Percentiles rank a stretch among this genome's conserved stretches.
Conservation (phyloP, 140 eudicot species). For the Stevia rebaudiana region DNA sequence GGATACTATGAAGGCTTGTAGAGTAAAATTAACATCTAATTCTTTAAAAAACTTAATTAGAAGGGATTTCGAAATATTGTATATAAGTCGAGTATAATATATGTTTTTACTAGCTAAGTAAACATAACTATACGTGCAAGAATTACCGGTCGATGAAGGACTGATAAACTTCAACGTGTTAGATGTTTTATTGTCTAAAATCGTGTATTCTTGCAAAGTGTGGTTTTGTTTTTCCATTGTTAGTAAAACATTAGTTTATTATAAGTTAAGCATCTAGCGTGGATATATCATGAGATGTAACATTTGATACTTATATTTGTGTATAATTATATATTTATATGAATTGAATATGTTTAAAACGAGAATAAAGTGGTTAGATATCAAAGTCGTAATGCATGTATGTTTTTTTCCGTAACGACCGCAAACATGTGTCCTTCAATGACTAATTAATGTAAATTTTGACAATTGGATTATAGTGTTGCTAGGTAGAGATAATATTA, state of each 20-base stretch:
- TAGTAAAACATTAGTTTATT: background rate
- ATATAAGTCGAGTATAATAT: background rate
- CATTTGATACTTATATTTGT: background rate
- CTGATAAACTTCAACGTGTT: background rate
- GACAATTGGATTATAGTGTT: no score
- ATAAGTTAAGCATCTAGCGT: conserved; percentile 4
- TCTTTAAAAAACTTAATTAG: background rate
- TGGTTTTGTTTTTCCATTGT: background rate
- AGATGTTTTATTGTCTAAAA: background rate
- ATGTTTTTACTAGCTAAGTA: background rate
- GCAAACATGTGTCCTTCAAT: no score
- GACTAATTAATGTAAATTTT: no score
- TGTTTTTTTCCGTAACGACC: no score
- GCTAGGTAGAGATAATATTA: no score
- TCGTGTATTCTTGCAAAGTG: conserved; percentile 14
- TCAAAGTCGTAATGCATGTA: background rate
- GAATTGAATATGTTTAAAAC: conserved; percentile 3
- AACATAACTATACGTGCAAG: background rate
- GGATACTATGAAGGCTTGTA: conserved; percentile 66
- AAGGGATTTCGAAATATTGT: conserved; percentile 4
- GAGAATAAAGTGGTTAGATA: background rate
- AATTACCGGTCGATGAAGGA: background rate
- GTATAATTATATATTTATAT: background rate
- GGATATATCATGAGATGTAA: conserved; percentile 7
- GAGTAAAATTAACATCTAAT: conserved; percentile 11